phyloP scores from a whole-genome alignment of 768 basidiomycete genomes.

The Suillus tomentosus region DNA sequence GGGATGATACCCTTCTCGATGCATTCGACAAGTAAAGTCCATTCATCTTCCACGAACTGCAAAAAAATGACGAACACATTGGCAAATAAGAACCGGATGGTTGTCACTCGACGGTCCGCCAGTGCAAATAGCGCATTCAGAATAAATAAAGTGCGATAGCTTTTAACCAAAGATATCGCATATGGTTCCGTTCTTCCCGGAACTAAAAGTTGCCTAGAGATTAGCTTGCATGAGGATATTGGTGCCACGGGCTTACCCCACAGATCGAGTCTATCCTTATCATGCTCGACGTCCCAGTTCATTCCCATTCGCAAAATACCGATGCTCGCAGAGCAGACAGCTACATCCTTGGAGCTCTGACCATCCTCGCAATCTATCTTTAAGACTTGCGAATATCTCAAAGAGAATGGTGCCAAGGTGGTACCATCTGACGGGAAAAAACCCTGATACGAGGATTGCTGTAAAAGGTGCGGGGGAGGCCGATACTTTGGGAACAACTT shows the following conservation, averaged over 20 bases:
- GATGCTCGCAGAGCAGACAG: not conserved
- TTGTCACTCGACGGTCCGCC: slow-evolving; percentile 4
- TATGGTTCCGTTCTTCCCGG: slow-evolving; percentile 20
- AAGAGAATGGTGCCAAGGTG: not conserved
- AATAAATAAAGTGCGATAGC: slow-evolving; percentile 18
- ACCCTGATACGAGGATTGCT: not conserved
- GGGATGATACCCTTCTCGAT: slow-evolving; percentile 14
- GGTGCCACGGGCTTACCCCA: not conserved
- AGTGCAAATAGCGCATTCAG: slow-evolving; percentile 17
- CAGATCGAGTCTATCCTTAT: not conserved
- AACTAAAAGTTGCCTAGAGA: slow-evolving; percentile 9
- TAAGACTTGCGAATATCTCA: not conserved
- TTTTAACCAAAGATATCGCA: slow-evolving; percentile 22
- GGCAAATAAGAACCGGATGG: slow-evolving; percentile 9
- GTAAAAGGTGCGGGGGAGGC: not conserved
- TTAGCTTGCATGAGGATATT: not conserved
- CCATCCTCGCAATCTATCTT: not conserved
- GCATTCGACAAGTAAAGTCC: slow-evolving; percentile 13
- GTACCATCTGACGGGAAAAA: not conserved
- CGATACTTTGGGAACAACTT: slow-evolving; percentile 27
- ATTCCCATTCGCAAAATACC: not conserved
- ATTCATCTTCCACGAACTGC: slow-evolving; percentile 15
- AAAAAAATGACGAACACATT: slow-evolving; percentile 14
- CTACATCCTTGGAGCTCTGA: not conserved
- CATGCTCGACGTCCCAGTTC: not conserved